A percentile compares a stretch with the other conserved stretches of the same genome.
Evolutionary conservation across 139 green algal genomes (phyloP).

Genomic region (Edaphochlamys debaryana): DNA sequence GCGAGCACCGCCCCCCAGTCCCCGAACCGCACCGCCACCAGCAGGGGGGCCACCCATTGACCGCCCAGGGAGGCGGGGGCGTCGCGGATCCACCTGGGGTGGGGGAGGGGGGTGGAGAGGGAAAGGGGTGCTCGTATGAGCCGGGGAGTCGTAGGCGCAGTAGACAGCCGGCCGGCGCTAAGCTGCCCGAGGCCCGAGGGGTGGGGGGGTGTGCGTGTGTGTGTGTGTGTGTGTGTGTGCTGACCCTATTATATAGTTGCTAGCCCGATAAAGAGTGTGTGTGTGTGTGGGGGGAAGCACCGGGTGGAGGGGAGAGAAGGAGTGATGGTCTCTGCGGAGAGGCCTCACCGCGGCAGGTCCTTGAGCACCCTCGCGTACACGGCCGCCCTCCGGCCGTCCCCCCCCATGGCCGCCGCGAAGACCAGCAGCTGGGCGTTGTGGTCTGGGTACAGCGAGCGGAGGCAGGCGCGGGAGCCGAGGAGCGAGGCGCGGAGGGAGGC

Average conservation of each 20-base stretch:
- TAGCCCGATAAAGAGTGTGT: too few species aligned
- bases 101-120: neutral
- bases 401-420: slow-evolving; percentile 26
- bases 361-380: slow-evolving; percentile 13
- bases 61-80: neutral
- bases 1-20: neutral
- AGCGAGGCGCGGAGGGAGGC: slow-evolving; percentile 6
- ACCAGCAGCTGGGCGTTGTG: slow-evolving; percentile 24
- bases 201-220: neutral
- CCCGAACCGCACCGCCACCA: neutral
- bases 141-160: too few species aligned
- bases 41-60: slow-evolving; percentile 13
- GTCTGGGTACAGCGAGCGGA: slow-evolving; percentile 9
- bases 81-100: slow-evolving; percentile 3
- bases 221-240: neutral
- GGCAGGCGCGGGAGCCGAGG: neutral
- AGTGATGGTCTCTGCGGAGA: too few species aligned
- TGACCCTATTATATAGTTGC: too few species aligned
- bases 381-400: neutral
- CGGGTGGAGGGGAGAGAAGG: neutral
- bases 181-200: too few species aligned
- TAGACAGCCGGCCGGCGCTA: too few species aligned
- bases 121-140: too few species aligned
- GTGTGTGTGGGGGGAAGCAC: too few species aligned
- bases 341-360: slow-evolving; percentile 33